Evolutionary conservation across 2,329 filamentous ascomycete genomes (phyloP), one percentile per base, ranked within the genome.

Genomic region (Ceratocystis albifundus): DNA sequence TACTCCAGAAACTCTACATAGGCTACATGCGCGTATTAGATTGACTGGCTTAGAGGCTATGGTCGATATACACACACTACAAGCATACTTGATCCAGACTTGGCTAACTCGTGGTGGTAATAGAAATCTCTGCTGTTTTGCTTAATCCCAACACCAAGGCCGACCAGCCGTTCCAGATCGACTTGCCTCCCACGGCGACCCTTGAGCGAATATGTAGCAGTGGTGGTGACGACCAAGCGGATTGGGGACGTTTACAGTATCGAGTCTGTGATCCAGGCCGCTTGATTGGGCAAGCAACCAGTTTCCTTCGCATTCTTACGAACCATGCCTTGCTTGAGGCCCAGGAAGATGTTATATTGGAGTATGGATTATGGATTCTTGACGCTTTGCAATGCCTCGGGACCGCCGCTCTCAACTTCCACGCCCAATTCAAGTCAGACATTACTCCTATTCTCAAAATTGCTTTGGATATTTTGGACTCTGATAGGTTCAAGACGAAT

Each of bases 331-430:
- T 74, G 6, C 75, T 74, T 8, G 71, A 72, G n/a, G 73, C 74
- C 20, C 65, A 72, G 3, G 72, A 71, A 1, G 76, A 74, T 53
- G 71, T 72, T 8, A 62, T 68, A 8, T 28, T 68, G 20, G 78
- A 79, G 68, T 75, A 75, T 67, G 72, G 76, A 0, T 75, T 78
- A 12, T 83, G 80, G 80, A 72, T 83, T 12, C 72, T 82, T 67
- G 82, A 84, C 70, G 75, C 76, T 5, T 73, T 79, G 69, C 74
- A 79, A 45, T 75, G 77, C 53, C 71, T 82, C 36, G 75, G 77
- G 62, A 71, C 74, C 22, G 71, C 75, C 10, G 77, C 78, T 67
- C 75, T 73, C 36, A 72, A 73, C 69, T 77, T 78, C 74, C 73
- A 74, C 46, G 65, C 71, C 48, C 46, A 70, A 59, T 70, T 71